Percentiles rank a stretch among this genome's conserved stretches.
phyloP scores from a whole-genome alignment of 2,329 filamentous ascomycete species.

The Claviceps arundinis region DNA sequence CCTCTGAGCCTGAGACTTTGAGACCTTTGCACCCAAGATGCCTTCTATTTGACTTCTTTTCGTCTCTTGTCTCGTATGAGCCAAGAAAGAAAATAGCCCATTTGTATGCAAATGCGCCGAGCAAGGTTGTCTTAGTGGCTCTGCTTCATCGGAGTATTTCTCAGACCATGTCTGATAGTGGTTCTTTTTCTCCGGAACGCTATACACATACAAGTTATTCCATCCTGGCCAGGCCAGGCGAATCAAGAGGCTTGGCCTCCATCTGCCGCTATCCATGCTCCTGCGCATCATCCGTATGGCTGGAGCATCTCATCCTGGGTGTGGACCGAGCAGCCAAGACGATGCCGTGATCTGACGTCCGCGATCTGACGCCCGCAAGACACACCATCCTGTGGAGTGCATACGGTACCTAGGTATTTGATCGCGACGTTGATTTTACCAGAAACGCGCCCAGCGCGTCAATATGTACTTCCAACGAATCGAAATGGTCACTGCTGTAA shows the following conservation, averaged over 20 bases:
- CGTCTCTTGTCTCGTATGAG: neutral
- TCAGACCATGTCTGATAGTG: neutral
- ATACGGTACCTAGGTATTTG: too few species aligned
- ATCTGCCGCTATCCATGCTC: conserved; percentile 5
- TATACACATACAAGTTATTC: neutral
- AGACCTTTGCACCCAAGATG: neutral
- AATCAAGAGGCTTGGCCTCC: neutral
- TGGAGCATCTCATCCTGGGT: neutral
- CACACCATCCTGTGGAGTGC: too few species aligned
- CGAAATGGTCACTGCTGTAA: too few species aligned
- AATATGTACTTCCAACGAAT: too few species aligned
- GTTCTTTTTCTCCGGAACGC: conserved; percentile 1
- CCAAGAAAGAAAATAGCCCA: neutral
- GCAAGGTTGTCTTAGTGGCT: neutral
- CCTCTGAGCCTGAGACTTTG: neutral
- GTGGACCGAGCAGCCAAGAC: neutral
- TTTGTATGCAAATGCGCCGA: neutral
- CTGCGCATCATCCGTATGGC: neutral
- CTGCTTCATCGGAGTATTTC: neutral
- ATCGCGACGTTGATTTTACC: too few species aligned
- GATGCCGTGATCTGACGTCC: neutral
- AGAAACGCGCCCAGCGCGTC: too few species aligned
- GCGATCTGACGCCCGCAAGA: too few species aligned
- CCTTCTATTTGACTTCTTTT: neutral
- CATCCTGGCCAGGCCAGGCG: neutral